Percentiles rank a stretch among this genome's conserved stretches.
Conservation (phyloP, 169 alveolate species). For the Plasmodium vivax region DNA sequence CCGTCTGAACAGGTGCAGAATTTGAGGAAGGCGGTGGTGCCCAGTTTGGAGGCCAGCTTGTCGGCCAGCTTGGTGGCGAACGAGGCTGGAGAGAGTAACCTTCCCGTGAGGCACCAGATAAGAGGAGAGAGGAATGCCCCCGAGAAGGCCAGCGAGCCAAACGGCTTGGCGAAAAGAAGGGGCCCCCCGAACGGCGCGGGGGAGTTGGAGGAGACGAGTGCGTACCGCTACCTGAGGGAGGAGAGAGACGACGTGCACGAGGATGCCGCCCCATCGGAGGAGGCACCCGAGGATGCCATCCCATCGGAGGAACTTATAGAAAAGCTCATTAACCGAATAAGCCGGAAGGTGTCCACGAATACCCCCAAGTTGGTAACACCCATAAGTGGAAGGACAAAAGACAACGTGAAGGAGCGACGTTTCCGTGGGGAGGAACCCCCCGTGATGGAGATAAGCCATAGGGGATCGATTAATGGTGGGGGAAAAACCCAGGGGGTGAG, state of each 20-base stretch:
- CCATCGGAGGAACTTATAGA: background rate
- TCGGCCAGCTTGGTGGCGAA: background rate
- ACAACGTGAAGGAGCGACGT: background rate
- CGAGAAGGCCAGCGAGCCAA: background rate
- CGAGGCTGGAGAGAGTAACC: no score
- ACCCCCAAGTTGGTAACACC: background rate
- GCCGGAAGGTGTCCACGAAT: background rate
- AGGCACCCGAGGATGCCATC: background rate
- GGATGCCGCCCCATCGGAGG: background rate
- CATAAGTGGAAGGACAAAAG: background rate
- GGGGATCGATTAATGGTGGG: background rate
- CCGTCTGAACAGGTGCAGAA: background rate
- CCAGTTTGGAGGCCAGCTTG: background rate
- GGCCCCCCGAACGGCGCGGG: background rate
- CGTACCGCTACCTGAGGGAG: background rate
- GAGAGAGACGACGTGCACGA: background rate
- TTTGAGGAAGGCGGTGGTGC: background rate
- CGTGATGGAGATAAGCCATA: background rate
- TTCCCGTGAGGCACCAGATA: no score
- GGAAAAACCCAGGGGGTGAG: background rate
- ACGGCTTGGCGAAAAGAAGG: background rate
- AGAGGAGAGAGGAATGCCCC: background rate
- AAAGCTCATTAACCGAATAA: slow-evolving; percentile 5
- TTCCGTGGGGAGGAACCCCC: background rate
- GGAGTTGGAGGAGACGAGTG: background rate